These are phyloP conservation scores for Sporothrix brunneoviolacea DNA, from an alignment of 2,329 filamentous ascomycete genomes.

Conservation along the genomic window DNA sequence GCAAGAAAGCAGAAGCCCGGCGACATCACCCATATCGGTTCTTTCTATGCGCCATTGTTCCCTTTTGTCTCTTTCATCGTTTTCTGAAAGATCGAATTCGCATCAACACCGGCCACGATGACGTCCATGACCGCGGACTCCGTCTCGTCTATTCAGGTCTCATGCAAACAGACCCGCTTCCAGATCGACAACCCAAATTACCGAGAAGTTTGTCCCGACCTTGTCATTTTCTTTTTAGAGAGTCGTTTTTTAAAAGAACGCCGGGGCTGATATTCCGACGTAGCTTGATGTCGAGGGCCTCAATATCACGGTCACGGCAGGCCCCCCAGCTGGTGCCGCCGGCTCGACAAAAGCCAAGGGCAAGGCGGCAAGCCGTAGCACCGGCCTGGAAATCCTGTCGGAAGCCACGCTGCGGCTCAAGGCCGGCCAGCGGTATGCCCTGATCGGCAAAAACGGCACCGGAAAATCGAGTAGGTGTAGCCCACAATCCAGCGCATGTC, in stretches of 20 bases:
- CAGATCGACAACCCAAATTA: constrained; percentile 50
- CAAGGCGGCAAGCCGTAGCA: constrained; percentile 39
- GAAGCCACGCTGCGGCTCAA: constrained; percentile 67
- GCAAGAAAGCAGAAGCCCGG: too few relatives aligned
- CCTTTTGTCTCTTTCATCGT: too few relatives aligned
- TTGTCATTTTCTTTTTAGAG: rapidly evolving
- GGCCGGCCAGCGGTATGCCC: constrained; percentile 65
- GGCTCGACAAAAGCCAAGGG: constrained; percentile 45
- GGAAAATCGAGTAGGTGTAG: constrained; percentile 65
- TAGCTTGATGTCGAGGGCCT: constrained; percentile 67
- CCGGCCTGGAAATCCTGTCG: constrained; percentile 60
- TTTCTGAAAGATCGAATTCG: too few relatives aligned
- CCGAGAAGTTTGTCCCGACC: constrained; percentile 48
- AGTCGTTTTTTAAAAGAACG: not conserved
- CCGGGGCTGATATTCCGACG: not conserved
- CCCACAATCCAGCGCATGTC: too few relatives aligned
- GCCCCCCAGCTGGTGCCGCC: constrained; percentile 20
- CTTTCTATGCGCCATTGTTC: not conserved
- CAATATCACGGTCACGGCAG: constrained; percentile 56
- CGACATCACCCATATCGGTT: too few relatives aligned
- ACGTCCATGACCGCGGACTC: constrained; percentile 40
- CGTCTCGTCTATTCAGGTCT: constrained; percentile 50
- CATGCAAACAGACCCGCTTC: constrained; percentile 62
- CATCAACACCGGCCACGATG: constrained; percentile 3
- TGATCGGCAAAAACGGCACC: constrained; percentile 73